Percentiles rank a stretch among this genome's conserved stretches.
phyloP scores from a whole-genome alignment of 768 basidiomycete genomes.

The Nidula microcarpa region DNA sequence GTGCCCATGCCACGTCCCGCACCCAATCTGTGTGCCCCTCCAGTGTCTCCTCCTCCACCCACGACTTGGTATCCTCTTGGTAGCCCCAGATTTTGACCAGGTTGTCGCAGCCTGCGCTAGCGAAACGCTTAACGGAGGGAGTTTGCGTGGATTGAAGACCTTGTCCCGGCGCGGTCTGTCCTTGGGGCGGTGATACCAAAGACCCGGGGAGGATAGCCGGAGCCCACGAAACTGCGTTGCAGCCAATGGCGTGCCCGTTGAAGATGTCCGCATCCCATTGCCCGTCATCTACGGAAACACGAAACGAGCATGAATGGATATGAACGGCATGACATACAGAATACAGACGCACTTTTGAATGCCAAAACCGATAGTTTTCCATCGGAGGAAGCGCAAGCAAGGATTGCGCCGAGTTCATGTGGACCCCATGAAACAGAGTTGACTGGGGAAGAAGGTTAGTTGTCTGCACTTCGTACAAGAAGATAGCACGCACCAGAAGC shows the following conservation, averaged over 20 bases:
- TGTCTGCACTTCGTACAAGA: neutral
- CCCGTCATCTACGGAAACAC: slow-evolving; percentile 71
- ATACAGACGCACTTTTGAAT: slow-evolving; percentile 74
- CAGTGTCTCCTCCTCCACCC: slow-evolving; percentile 87
- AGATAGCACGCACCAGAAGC: slow-evolving; percentile 72
- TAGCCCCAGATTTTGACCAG: slow-evolving; percentile 93
- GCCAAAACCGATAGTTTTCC: slow-evolving; percentile 95
- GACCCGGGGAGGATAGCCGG: slow-evolving; percentile 87
- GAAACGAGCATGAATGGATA: neutral
- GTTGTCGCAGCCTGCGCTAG: slow-evolving; percentile 94
- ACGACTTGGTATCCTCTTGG: slow-evolving; percentile 82
- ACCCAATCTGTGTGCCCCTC: slow-evolving; percentile 98
- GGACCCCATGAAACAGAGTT: slow-evolving; percentile 99
- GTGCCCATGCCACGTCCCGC: slow-evolving; percentile 98
- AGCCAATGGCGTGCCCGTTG: slow-evolving; percentile 93
- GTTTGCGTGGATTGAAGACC: slow-evolving; percentile 31
- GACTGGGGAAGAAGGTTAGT: slow-evolving; percentile 42
- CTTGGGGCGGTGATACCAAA: slow-evolving; percentile 68
- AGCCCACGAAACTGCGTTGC: slow-evolving; percentile 97
- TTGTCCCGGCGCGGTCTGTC: slow-evolving; percentile 43
- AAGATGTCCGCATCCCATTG: slow-evolving; percentile 96
- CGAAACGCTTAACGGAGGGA: slow-evolving; percentile 85
- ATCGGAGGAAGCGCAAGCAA: slow-evolving; percentile 96
- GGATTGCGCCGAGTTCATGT: slow-evolving; percentile 93
- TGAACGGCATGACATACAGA: neutral